A percentile compares a stretch with the other conserved stretches of the same genome.
Evolutionary conservation across 768 basidiomycete species (phyloP).

Genomic region (Mycena galopus): DNA sequence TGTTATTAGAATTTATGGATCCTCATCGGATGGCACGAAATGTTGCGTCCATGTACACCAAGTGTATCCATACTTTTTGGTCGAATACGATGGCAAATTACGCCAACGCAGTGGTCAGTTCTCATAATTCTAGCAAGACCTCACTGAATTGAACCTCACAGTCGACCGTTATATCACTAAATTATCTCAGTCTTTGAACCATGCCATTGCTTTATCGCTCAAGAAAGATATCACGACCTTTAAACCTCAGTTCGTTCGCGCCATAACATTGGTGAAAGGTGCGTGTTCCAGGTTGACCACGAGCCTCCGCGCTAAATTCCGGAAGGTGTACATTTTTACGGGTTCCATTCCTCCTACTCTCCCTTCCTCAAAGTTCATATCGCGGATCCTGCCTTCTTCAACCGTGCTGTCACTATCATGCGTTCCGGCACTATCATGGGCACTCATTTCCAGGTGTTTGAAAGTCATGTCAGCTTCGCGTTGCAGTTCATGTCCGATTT

Average conservation of each 20-base stretch:
- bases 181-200: conserved; percentile 83
- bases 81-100: conserved; percentile 82
- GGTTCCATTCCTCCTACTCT: conserved; percentile 86
- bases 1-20: conserved; percentile 88
- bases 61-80: conserved; percentile 93
- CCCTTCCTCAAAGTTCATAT: conserved; percentile 92
- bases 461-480: conserved; percentile 89
- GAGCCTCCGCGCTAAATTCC: background rate
- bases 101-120: conserved; percentile 70
- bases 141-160: conserved; percentile 45
- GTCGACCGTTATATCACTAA: conserved; percentile 81
- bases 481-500: conserved; percentile 97
- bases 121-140: background rate
- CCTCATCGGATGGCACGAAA: conserved; percentile 80
- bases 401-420: conserved; percentile 80
- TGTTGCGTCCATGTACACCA: conserved; percentile 94
- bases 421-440: conserved; percentile 87
- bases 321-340: conserved; percentile 83
- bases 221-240: conserved; percentile 77
- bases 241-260: conserved; percentile 75
- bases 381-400: conserved; percentile 76
- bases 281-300: no score
- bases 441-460: conserved; percentile 83
- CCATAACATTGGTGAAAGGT: conserved; percentile 91
- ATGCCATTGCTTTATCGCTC: conserved; percentile 86